These are phyloP conservation scores for Thelephora aurantiotincta DNA, from an alignment of 768 basidiomycete species.

Conservation along the genomic window DNA sequence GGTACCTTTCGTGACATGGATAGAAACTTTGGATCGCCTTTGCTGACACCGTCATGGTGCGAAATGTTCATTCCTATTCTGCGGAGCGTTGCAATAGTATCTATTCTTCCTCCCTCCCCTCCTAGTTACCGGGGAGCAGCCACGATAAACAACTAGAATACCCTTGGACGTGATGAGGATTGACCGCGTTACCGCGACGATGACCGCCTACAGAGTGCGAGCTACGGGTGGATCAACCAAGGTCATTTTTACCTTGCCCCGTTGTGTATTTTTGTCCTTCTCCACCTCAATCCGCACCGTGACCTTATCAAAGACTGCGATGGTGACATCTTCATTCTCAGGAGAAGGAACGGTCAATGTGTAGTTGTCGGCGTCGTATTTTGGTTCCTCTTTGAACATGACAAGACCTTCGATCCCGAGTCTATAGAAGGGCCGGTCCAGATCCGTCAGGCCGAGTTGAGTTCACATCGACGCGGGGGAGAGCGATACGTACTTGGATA, in stretches of 20 bases:
- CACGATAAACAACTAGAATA: too few relatives aligned
- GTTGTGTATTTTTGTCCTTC: slow-evolving; percentile 88
- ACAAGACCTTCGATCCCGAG: slow-evolving; percentile 71
- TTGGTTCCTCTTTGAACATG: slow-evolving; percentile 80
- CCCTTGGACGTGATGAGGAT: too few relatives aligned
- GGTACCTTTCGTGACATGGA: not conserved
- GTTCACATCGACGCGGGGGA: not conserved
- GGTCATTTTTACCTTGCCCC: slow-evolving; percentile 80
- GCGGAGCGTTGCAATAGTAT: too few relatives aligned
- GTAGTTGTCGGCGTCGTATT: slow-evolving; percentile 88
- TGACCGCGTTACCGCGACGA: too few relatives aligned
- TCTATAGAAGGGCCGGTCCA: not conserved
- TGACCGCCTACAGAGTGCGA: slow-evolving; percentile 23
- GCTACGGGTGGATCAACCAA: slow-evolving; percentile 56
- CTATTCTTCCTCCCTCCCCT: too few relatives aligned
- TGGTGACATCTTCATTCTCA: slow-evolving; percentile 30
- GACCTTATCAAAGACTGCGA: slow-evolving; percentile 92
- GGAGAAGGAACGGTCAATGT: slow-evolving; percentile 52
- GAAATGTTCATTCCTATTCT: too few relatives aligned
- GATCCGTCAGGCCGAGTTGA: not conserved
- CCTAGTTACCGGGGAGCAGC: too few relatives aligned
- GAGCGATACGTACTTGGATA: slow-evolving; percentile 57
- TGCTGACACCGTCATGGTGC: too few relatives aligned
- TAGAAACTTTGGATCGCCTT: not conserved
- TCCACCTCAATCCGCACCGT: slow-evolving; percentile 83